A percentile compares a stretch with the other conserved stretches of the same genome.
These are phyloP conservation scores for Neurospora crassa DNA, from an alignment of 2,329 filamentous ascomycete genomes.

Conservation along the genomic window DNA sequence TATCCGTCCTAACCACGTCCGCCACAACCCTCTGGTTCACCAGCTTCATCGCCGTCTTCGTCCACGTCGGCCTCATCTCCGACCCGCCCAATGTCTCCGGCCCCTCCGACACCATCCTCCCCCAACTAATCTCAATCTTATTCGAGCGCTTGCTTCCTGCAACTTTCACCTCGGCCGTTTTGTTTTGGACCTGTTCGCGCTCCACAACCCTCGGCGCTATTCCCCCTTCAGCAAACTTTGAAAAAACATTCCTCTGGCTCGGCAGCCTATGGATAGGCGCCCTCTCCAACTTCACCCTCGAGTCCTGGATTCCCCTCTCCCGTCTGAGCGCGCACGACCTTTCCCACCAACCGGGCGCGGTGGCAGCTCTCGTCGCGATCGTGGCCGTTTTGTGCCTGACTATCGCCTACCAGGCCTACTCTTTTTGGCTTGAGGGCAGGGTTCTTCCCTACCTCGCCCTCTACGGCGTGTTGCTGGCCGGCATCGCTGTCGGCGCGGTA, in stretches of 20 bases:
- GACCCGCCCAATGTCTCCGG: slow-evolving; percentile 67
- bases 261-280: slow-evolving; percentile 61
- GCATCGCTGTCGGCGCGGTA: slow-evolving; percentile 39
- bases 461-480: slow-evolving; percentile 42
- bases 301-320: slow-evolving; percentile 57
- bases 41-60: slow-evolving; percentile 69
- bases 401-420: slow-evolving; percentile 57
- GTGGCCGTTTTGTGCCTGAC: slow-evolving; percentile 54
- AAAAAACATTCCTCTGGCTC: slow-evolving; percentile 63
- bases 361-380: slow-evolving; percentile 54
- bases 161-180: slow-evolving; percentile 55
- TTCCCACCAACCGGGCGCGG: slow-evolving; percentile 57
- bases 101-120: slow-evolving; percentile 48
- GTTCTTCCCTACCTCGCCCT: slow-evolving; percentile 55
- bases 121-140: slow-evolving; percentile 42
- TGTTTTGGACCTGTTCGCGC: slow-evolving; percentile 54
- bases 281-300: slow-evolving; percentile 67
- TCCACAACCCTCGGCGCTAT: slow-evolving; percentile 44
- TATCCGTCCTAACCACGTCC: slow-evolving; percentile 73
- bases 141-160: slow-evolving; percentile 56
- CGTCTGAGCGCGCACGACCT: slow-evolving; percentile 63
- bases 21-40: slow-evolving; percentile 74
- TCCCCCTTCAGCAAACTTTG: slow-evolving; percentile 44
- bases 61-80: slow-evolving; percentile 79
- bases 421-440: slow-evolving; percentile 57